Base-by-base conservation (phyloP, 495 filamentous ascomycete species). In the Podospora didyma region DNA sequence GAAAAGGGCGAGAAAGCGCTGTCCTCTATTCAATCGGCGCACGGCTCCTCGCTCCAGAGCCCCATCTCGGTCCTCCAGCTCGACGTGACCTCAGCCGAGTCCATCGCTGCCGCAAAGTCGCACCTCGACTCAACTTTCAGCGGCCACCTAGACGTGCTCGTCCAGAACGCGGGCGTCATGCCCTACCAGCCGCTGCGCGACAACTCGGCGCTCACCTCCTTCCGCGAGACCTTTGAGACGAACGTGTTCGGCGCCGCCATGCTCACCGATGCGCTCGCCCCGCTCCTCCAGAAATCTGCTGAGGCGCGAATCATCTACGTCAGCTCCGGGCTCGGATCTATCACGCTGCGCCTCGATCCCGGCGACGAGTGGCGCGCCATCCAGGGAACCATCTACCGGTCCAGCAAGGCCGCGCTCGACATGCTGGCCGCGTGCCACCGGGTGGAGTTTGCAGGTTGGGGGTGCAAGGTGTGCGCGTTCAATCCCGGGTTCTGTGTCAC, bases 401-500 rank as follows among this genome's bases (percentile, higher is more conserved):
- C 72, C 55, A 73, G 73, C 51, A 86, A 87, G 69, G 78, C 80
- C 0, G 84, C 80, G 0, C 48, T 86, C 63, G 85, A 86, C 53
- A 86, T 86, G 84, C 28, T 86, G 61, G 77, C 84, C 68, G 71
- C 73, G 7, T 80, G 84, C 53, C 83, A 82, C 74, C 26, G 54
- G 7, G 66, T 73, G 11, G 65, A 77, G 2, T 65, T 79, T 51
- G 70, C 70, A 51, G 72, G 79, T 7, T 81, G 81, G 59, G 79
- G 78, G 0, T 80, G 81, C 3, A 85, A 82, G 62, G 75, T 82
- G 0, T 83, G 69, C 60, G 65, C 69, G 12, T 71, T 83, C 17
- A 74, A 70, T 6, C 83, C 82, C 0, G 82, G 81, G 0, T 3
- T 61, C 63, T 16, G 81, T 19, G 79, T 78, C 0, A 83, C 79